Percentiles rank a stretch among this genome's conserved stretches.
phyloP scores from a whole-genome alignment of 257 asterid genomes.

The Gynochthodes officinalis region DNA sequence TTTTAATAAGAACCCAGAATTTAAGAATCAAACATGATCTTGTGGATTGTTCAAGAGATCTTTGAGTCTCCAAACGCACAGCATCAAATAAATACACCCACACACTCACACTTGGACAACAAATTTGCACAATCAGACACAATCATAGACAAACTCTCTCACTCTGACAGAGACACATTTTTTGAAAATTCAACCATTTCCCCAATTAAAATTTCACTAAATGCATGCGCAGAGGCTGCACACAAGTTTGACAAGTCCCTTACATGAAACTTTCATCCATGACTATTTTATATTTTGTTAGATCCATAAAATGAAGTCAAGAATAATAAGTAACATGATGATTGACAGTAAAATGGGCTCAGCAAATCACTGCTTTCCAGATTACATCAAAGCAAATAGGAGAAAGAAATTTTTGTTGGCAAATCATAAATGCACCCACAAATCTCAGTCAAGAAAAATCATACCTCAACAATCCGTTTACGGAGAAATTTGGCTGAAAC shows the following conservation, averaged over 20 bases:
- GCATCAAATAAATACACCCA: no score
- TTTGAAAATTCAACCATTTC: neutral
- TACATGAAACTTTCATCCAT: neutral
- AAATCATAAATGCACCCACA: neutral
- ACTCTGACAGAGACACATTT: neutral
- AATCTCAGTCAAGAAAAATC: constrained; percentile 15
- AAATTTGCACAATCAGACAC: neutral
- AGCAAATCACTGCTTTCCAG: neutral
- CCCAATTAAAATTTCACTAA: neutral
- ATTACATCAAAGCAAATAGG: neutral
- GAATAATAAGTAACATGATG: neutral
- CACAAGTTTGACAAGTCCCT: neutral
- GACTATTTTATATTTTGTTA: neutral
- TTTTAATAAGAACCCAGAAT: no score
- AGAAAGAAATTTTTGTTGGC: neutral
- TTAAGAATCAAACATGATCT: no score
- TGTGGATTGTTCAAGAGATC: no score
- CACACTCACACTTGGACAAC: no score
- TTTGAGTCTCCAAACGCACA: no score
- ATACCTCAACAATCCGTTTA: constrained; percentile 91
- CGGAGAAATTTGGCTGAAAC: constrained; percentile 79
- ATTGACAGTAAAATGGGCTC: neutral
- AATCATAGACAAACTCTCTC: neutral
- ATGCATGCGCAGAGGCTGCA: neutral
- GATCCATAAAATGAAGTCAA: no score